Conservation (phyloP, 2,329 filamentous ascomycete genomes). For the Alternaria arbusti region DNA sequence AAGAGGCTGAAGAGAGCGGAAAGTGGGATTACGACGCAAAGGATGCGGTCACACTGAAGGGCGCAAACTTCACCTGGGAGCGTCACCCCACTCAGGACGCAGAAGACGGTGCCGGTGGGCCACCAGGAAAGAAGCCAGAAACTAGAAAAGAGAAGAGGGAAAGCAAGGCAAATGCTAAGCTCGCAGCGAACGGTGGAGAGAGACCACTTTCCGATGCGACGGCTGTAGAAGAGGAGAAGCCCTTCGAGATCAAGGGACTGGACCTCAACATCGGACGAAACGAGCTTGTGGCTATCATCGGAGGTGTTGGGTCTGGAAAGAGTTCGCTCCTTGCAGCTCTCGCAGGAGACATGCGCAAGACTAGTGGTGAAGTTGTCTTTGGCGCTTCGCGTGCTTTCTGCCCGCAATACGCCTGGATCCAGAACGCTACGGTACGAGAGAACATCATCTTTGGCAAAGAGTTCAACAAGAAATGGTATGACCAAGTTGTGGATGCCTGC, state of each 20-base stretch:
- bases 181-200: conserved; percentile 29
- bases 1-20: conserved; percentile 80
- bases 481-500: conserved; percentile 83
- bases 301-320: conserved; percentile 88
- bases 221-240: conserved; percentile 60
- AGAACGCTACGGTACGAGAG: conserved; percentile 83
- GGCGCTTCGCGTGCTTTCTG: conserved; percentile 88
- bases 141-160: conserved; percentile 59
- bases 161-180: conserved; percentile 46
- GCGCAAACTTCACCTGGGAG: conserved; percentile 91
- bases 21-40: conserved; percentile 60
- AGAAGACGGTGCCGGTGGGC: conserved; percentile 42
- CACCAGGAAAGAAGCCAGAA: conserved; percentile 47
- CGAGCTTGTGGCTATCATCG: conserved; percentile 85
- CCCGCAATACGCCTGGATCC: conserved; percentile 97
- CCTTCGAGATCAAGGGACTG: conserved; percentile 75
- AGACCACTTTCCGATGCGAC: conserved; percentile 57
- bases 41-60: conserved; percentile 69
- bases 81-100: conserved; percentile 60
- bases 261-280: conserved; percentile 73
- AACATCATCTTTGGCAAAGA: conserved; percentile 92
- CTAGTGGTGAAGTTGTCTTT: conserved; percentile 72
- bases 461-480: conserved; percentile 76
- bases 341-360: conserved; percentile 92
- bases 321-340: conserved; percentile 86